Evolutionary conservation across 2,329 filamentous ascomycete genomes (phyloP).

Genomic region (Ophiostoma sp.): DNA sequence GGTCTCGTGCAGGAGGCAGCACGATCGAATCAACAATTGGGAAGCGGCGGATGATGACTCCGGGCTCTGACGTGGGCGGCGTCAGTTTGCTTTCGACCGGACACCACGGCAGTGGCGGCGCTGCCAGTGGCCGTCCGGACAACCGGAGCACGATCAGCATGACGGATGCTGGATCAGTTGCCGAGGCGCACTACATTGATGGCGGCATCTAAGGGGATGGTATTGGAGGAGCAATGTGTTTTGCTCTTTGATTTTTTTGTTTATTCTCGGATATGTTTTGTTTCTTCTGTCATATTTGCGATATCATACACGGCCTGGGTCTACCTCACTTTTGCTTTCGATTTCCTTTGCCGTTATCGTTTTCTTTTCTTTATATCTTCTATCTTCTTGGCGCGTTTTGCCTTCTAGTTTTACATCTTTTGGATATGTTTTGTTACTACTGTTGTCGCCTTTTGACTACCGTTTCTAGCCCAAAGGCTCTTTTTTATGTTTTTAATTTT

Average conservation of each 20-base stretch:
- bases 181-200: constrained; percentile 10
- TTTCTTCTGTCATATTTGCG: background rate
- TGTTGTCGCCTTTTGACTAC: too few species aligned
- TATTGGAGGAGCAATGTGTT: background rate
- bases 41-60: constrained; percentile 38
- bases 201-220: constrained; percentile 10
- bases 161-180: constrained; percentile 24
- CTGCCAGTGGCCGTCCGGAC: constrained; percentile 23
- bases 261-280: background rate
- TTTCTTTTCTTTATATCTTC: background rate
- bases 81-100: constrained; percentile 35
- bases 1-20: constrained; percentile 29
- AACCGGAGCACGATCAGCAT: constrained; percentile 37
- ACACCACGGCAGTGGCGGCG: constrained; percentile 35
- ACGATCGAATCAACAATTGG: constrained; percentile 3
- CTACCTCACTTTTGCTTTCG: background rate
- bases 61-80: constrained; percentile 49
- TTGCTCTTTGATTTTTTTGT: background rate
- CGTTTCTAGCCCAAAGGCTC: background rate
- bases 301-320: constrained; percentile 6
- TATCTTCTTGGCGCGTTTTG: background rate
- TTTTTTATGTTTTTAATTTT: background rate
- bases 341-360: background rate
- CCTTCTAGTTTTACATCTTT: constrained; percentile 7
- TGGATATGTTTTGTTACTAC: background rate